These are phyloP conservation scores for Fistulinella cinereoalba DNA, from an alignment of 1,284 basidiomycete species.

Conservation along the genomic window DNA sequence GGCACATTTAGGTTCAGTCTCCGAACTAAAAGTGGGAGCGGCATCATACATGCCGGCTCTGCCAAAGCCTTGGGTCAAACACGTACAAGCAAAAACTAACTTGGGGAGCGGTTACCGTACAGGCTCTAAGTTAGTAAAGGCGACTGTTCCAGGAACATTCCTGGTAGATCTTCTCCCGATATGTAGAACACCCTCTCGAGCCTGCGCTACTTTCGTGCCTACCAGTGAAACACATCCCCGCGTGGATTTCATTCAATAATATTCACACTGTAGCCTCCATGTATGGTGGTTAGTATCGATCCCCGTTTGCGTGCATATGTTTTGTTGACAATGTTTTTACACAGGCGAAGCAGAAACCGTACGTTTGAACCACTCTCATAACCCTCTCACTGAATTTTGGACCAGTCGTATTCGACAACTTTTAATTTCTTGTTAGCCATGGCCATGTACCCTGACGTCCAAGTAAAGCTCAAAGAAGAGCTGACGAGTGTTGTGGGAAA, in stretches of 20 bases:
- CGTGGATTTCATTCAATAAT: conserved; percentile 22
- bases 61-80: not conserved
- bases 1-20: not conserved
- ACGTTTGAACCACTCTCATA: not conserved
- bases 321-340: not conserved
- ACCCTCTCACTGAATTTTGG: not conserved
- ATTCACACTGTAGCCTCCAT: conserved; percentile 19
- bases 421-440: conserved; percentile 29
- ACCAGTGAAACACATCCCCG: conserved; percentile 31
- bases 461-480: conserved; percentile 19
- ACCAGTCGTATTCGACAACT: conserved; percentile 27
- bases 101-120: not conserved
- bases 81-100: not conserved
- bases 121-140: conserved; percentile 2
- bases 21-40: not conserved
- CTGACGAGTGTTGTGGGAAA: conserved; percentile 16
- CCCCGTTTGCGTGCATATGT: too few relatives aligned
- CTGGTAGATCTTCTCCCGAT: conserved; percentile 24
- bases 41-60: not conserved
- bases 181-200: conserved; percentile 8
- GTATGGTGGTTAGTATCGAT: conserved; percentile 25
- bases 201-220: not conserved
- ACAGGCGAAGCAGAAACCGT: conserved; percentile 26
- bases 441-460: conserved; percentile 22
- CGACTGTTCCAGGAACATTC: conserved; percentile 26